These are phyloP conservation scores for Piloderma croceum DNA, from an alignment of 768 basidiomycete species.

Conservation along the genomic window DNA sequence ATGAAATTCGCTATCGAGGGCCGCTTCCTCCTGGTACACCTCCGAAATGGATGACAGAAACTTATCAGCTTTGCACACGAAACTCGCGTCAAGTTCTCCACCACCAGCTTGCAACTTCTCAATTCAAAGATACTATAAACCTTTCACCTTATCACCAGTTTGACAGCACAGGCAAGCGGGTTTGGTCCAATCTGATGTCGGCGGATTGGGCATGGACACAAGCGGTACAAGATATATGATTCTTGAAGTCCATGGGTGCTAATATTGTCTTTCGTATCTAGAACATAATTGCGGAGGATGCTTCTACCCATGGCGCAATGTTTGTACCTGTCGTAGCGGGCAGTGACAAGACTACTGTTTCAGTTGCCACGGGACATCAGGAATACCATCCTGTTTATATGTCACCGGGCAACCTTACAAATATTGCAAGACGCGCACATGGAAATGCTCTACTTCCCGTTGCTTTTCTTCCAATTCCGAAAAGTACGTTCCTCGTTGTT, in stretches of 20 bases:
- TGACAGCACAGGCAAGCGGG: slow-evolving; percentile 10
- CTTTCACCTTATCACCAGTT: slow-evolving; percentile 21
- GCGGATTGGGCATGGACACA: slow-evolving; percentile 30
- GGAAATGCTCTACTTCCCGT: slow-evolving; percentile 11
- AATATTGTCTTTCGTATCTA: slow-evolving; percentile 5
- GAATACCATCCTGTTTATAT: slow-evolving; percentile 24
- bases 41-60: slow-evolving; percentile 14
- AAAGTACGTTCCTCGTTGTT: slow-evolving; percentile 10
- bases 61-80: slow-evolving; percentile 13
- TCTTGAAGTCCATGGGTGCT: background rate
- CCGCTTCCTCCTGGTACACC: slow-evolving; percentile 2
- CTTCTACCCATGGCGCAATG: slow-evolving; percentile 11
- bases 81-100: slow-evolving; percentile 14
- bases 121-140: slow-evolving; percentile 20
- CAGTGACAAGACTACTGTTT: slow-evolving; percentile 24
- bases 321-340: slow-evolving; percentile 20
- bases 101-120: slow-evolving; percentile 19
- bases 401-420: slow-evolving; percentile 16
- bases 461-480: slow-evolving; percentile 26
- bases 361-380: slow-evolving; percentile 17
- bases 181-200: slow-evolving; percentile 31
- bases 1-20: slow-evolving; percentile 9
- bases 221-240: slow-evolving; percentile 21
- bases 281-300: slow-evolving; percentile 22
- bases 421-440: slow-evolving; percentile 13